Evolutionary conservation across 345 rosid species (phyloP), one percentile per base, ranked within the genome.

Genomic region (Hibiscus trionum): DNA sequence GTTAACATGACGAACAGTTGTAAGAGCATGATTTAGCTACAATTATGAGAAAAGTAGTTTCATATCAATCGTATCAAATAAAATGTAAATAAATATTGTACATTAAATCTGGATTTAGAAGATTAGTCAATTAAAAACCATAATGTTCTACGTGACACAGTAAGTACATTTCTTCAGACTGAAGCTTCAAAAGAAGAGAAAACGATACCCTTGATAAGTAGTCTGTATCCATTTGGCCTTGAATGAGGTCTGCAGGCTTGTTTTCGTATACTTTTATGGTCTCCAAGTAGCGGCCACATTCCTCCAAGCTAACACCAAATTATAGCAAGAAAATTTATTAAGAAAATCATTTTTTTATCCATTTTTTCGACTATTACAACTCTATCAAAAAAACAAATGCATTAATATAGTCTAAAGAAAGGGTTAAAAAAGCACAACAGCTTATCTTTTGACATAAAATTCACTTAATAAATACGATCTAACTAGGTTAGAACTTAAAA

Each of bases 211-310:
- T 83, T 42, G 97, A 95, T 61, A 88, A 76, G 78, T 92, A 95
- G 75, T 95, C 96, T 15, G 91, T 85, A 78, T 95, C 97, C 93
- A 86, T 90, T 70, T 90, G 97, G 60, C 97, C 97, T 78, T 90
- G 97, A 64, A 89, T 95, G 50, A 95, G 93, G 74, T 95, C 97
- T 4, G 99, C 97, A 2, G 97, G 92, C 77, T 95, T 95, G 82
- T 91, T 90, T 79, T 95, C 97, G 74, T 92, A 92, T 66, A 92
- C 85, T 80, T 95, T 95, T 56, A 95, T 88, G 1, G 99, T 92
- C 84, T 95, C 97, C 87, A 95, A 86, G 81, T 90, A 95, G 50
- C 97, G 97, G 0, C 90, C 97, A 77, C 99, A 95, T 86, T 95
- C 97, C 69, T 91, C 93, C 86, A 89, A 80, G 86, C 99, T 92